phyloP scores from a whole-genome alignment of 192 early-diverging fungal species.

The Geranomyces variabilis region DNA sequence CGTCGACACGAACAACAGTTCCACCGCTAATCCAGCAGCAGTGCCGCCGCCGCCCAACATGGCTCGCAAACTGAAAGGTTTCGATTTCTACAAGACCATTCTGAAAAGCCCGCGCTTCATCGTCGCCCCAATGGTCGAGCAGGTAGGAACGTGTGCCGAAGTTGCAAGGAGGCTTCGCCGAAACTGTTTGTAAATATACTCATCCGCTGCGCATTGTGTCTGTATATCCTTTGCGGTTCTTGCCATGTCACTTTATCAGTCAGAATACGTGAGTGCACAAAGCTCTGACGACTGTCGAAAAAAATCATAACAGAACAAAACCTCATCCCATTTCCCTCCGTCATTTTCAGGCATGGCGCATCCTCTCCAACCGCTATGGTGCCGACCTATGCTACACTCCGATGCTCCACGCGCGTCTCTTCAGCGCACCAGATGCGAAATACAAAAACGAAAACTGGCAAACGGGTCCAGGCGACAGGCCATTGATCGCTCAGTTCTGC shows the following conservation, averaged over 20 bases:
- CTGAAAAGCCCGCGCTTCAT: constrained; percentile 77
- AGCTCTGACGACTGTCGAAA: neutral
- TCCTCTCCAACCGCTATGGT: constrained; percentile 83
- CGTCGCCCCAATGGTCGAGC: constrained; percentile 92
- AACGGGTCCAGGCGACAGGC: constrained; percentile 69
- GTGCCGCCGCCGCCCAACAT: neutral
- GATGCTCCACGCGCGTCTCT: constrained; percentile 94
- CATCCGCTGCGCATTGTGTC: neutral
- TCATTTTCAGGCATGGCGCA: constrained; percentile 76
- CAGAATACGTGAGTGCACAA: constrained; percentile 77
- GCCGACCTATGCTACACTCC: constrained; percentile 95
- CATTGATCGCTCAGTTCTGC: constrained; percentile 93
- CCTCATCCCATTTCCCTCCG: too few relatives aligned
- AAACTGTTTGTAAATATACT: too few relatives aligned
- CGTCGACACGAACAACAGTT: too few relatives aligned
- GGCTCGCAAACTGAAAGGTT: constrained; percentile 68
- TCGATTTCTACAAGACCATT: constrained; percentile 75
- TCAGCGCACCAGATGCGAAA: constrained; percentile 63
- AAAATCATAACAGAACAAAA: too few relatives aligned
- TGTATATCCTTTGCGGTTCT: neutral
- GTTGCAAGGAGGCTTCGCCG: neutral
- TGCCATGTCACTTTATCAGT: constrained; percentile 53
- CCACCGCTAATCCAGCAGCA: too few relatives aligned
- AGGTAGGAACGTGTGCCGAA: too few relatives aligned
- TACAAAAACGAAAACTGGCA: constrained; percentile 47